phyloP scores from a whole-genome alignment of 306 rosid genomes.

The Mimosa bimucronata region DNA sequence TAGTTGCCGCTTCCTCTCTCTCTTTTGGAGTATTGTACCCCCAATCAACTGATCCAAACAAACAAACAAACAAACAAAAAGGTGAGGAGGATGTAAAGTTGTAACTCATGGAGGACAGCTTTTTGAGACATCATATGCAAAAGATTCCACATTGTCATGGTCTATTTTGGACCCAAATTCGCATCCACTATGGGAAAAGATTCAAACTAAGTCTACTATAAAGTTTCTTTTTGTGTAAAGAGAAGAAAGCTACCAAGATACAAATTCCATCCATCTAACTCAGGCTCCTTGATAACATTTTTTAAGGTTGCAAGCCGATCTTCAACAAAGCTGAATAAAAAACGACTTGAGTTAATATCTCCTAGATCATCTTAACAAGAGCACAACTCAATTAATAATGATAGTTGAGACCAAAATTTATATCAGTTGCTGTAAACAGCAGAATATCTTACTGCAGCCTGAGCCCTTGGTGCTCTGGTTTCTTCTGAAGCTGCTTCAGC shows the following conservation, averaged over 20 bases:
- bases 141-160: background rate
- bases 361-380: conserved; percentile 17
- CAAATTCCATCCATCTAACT: conserved; percentile 78
- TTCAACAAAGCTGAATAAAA: conserved; percentile 77
- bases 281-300: conserved; percentile 89
- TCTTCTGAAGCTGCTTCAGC: conserved; percentile 79
- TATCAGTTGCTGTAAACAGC: conserved; percentile 3
- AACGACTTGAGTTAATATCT: conserved; percentile 29
- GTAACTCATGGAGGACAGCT: background rate
- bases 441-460: conserved; percentile 71
- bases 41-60: conserved; percentile 61
- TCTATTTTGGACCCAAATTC: background rate
- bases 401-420: conserved; percentile 4
- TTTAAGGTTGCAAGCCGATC: conserved; percentile 79
- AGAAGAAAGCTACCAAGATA: conserved; percentile 63
- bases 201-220: background rate
- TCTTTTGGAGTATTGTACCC: conserved; percentile 88
- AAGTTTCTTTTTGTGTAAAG: background rate
- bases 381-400: background rate
- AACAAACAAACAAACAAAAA: conserved; percentile 1
- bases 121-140: background rate
- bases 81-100: background rate
- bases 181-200: background rate
- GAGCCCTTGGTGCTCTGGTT: conserved; percentile 79
- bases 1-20: conserved; percentile 78